Evolutionary conservation across 2,329 filamentous ascomycete genomes (phyloP).

Genomic region (Phoma sp.): DNA sequence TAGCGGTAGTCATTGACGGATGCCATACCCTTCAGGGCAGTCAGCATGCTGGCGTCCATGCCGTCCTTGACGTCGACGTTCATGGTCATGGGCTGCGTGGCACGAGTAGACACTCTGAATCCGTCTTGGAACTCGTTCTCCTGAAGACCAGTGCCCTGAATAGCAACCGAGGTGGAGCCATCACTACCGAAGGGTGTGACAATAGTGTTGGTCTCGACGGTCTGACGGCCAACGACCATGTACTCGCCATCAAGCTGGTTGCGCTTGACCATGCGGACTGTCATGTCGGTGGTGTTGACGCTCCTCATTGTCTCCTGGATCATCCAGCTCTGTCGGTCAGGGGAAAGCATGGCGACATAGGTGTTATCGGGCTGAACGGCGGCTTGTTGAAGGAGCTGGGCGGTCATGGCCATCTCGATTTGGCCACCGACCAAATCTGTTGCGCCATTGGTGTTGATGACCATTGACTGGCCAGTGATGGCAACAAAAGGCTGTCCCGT

Average conservation of each 20-base stretch:
- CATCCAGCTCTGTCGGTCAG: slow-evolving; percentile 47
- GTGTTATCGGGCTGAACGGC: slow-evolving; percentile 45
- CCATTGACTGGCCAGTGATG: slow-evolving; percentile 41
- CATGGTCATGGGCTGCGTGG: slow-evolving; percentile 46
- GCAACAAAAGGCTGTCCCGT: slow-evolving; percentile 47
- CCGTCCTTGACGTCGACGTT: slow-evolving; percentile 46
- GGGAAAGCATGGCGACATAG: slow-evolving; percentile 46
- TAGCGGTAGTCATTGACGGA: slow-evolving; percentile 47
- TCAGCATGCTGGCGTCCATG: slow-evolving; percentile 41
- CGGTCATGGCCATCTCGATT: slow-evolving; percentile 43
- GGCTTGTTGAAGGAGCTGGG: slow-evolving; percentile 35
- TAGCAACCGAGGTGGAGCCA: slow-evolving; percentile 33
- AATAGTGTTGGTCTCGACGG: slow-evolving; percentile 41
- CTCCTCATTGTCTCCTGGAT: slow-evolving; percentile 46
- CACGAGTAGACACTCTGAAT: slow-evolving; percentile 45
- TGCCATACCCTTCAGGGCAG: slow-evolving; percentile 38
- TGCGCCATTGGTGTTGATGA: slow-evolving; percentile 45
- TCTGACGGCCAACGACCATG: slow-evolving; percentile 47
- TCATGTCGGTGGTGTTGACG: slow-evolving; percentile 46
- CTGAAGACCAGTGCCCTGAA: slow-evolving; percentile 45
- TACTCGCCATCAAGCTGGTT: slow-evolving; percentile 47
- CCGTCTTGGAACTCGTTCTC: slow-evolving; percentile 49
- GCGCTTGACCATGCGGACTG: slow-evolving; percentile 45
- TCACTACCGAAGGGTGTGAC: slow-evolving; percentile 42
- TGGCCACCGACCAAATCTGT: slow-evolving; percentile 46